A percentile compares a stretch with the other conserved stretches of the same genome.
phyloP scores from a whole-genome alignment of 371 early-diverging fungal genomes.

The Coemansia sp. region DNA sequence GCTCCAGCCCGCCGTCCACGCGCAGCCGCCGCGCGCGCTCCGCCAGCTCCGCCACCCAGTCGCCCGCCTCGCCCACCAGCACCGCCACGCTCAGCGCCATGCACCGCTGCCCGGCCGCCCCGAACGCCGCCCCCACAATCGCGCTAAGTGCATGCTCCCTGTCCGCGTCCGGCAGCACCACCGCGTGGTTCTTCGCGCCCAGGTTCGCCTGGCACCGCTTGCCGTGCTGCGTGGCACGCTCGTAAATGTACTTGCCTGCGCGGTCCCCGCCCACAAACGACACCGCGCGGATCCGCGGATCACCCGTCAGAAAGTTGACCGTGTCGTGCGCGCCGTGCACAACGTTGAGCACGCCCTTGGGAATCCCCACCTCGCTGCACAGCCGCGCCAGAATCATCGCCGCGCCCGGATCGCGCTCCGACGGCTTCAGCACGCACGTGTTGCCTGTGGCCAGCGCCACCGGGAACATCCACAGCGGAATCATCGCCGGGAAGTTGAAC shows the following conservation, averaged over 20 bases:
- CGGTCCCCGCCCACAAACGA: slow-evolving; percentile 93
- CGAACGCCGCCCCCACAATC: slow-evolving; percentile 94
- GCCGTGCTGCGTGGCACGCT: slow-evolving; percentile 85
- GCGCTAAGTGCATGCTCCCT: slow-evolving; percentile 87
- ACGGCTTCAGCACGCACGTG: slow-evolving; percentile 89
- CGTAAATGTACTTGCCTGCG: slow-evolving; percentile 88
- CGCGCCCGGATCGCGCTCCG: slow-evolving; percentile 95
- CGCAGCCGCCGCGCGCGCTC: slow-evolving; percentile 84
- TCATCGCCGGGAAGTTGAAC: slow-evolving; percentile 98
- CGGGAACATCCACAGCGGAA: slow-evolving; percentile 97
- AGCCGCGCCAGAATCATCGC: slow-evolving; percentile 90
- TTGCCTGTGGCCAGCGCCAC: slow-evolving; percentile 89
- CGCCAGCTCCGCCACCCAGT: slow-evolving; percentile 89
- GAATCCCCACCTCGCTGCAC: slow-evolving; percentile 90
- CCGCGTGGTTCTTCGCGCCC: slow-evolving; percentile 98
- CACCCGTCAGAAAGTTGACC: slow-evolving; percentile 91
- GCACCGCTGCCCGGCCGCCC: slow-evolving; percentile 96
- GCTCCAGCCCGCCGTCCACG: slow-evolving; percentile 85
- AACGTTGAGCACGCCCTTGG: slow-evolving; percentile 91
- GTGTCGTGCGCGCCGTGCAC: slow-evolving; percentile 90
- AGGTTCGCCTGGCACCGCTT: slow-evolving; percentile 97
- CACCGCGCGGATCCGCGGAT: slow-evolving; percentile 86
- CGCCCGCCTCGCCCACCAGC: slow-evolving; percentile 84
- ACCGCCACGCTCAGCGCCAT: slow-evolving; percentile 92
- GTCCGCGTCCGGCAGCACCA: slow-evolving; percentile 90